phyloP scores from a whole-genome alignment of 768 basidiomycete genomes.

The Filobasidium floriforme region DNA sequence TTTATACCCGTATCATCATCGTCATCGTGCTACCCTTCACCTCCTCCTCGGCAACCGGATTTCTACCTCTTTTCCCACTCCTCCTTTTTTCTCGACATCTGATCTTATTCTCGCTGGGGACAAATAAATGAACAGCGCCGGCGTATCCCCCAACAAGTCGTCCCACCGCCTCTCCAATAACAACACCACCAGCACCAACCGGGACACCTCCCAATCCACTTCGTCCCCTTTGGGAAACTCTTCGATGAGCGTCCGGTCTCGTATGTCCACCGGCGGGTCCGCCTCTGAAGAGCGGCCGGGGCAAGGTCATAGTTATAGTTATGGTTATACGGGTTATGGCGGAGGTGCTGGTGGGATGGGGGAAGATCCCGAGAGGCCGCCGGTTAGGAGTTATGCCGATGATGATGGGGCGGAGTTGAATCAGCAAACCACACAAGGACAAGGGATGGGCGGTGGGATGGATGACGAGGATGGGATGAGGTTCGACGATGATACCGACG shows the following conservation, averaged over 20 bases:
- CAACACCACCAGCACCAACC: too few relatives aligned
- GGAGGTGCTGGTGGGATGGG: conserved; percentile 12
- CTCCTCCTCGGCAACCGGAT: too few relatives aligned
- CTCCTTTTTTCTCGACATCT: not conserved
- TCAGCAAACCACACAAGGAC: too few relatives aligned
- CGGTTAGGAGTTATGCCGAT: conserved; percentile 17
- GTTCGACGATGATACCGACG: not conserved
- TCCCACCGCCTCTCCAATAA: not conserved
- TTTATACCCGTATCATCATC: too few relatives aligned
- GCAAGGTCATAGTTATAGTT: not conserved
- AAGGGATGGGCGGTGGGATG: too few relatives aligned
- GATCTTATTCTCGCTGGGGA: not conserved
- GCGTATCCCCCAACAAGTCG: not conserved
- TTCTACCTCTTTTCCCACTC: not conserved
- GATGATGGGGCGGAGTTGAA: too few relatives aligned
- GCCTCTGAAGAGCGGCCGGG: not conserved
- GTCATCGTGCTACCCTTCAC: too few relatives aligned
- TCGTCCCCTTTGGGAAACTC: conserved; percentile 10
- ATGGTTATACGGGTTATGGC: not conserved
- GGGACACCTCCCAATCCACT: not conserved
- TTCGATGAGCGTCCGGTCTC: conserved; percentile 8
- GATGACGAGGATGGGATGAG: not conserved
- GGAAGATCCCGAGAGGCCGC: conserved; percentile 16
- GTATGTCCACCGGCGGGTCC: conserved; percentile 5
- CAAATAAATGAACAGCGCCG: too few relatives aligned